Evolutionary conservation across 495 filamentous ascomycete species (phyloP), one percentile per base, ranked within the genome.

Genomic region (Penicillium waksmanii): DNA sequence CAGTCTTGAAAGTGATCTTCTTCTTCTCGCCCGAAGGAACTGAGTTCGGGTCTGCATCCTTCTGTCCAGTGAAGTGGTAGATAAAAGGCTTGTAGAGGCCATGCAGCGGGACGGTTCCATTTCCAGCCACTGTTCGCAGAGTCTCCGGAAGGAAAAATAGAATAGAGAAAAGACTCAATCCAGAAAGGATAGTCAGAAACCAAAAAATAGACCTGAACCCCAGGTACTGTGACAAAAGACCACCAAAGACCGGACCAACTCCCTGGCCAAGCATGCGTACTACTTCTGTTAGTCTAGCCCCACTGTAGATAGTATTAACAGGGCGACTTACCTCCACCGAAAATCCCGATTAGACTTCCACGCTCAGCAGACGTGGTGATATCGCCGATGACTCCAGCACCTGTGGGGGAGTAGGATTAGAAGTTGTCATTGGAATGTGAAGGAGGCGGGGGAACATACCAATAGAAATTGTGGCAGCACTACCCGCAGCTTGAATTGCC

Each of bases 121-220:
- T 89, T 0, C 89, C 90, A 0, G 90, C 90, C 8, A 92, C 82
- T 10, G 84, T 82, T 15, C 90, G 80, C 53, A 86, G 82, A 11
- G 89, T 92, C 69, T 92, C 89, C 3, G 88, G 89, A 7, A 91
- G 80, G 34, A 83, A 76, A 43, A 89, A 59, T 17, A 83, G 38
- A 58, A 86, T 85, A 5, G 82, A 78, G 0, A 74, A 11, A 1
- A 83, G 65, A 58, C 77, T 79, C 17, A 80, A 69, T 1, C 73
- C 81, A 27, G 80, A 76, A 25, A 85, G 61, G 42, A 89, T 87
- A 48, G 81, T 78, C 19, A 90, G 76, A 58, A 91, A 89, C 88
- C 87, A 91, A 70, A 92, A 92, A 54, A 89, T 88, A 25, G 83
- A 81, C 34, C 83, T 70, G 80, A 86, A 92, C 0, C 87, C 89